Base-by-base conservation (phyloP, 1,284 basidiomycete genomes). In the Anthracocystis walkeri region DNA sequence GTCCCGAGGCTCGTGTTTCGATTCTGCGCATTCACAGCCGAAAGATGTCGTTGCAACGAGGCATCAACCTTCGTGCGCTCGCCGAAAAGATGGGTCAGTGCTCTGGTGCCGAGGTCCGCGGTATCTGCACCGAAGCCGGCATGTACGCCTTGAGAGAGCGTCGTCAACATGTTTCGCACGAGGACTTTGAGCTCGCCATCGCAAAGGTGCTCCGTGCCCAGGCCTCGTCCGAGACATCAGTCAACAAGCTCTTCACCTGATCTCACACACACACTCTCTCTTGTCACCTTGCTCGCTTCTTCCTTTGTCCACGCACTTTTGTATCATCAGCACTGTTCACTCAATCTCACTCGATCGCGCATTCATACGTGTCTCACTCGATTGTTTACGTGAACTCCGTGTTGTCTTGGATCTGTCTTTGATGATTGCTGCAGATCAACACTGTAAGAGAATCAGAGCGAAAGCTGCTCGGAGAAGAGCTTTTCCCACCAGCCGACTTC, bases 1-100 rank as follows among this genome's bases (percentile, higher is more conserved):
- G 96, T 10, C 96, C 95, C 1, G 95, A 98, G 86, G 96, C 96
- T 7, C 92, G 96, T 80, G 93, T 98, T 46, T 93, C 94, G 25
- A 99, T 99, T 86, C 89, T 99, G 51, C 92, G 95, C 58, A 98
- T 98, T 77, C 96, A 99, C 86, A 97, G 94, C 41, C 90, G 96
- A 79, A 98, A 99, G 92, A 99, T 98, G 97, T 97, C 95, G 6
- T 88, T 99, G 46, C 95, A 98, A 87, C 90, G 96, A 67, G 96
- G 96, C 6, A 98, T 99, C 87, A 96, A 99, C 87, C 89, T 98
- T 29, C 92, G 94, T 35, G 91, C 92, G 1, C 89, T 98, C 16
- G 96, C 96, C 0, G 96, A 98, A 86, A 98, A 98, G 89, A 99
- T 98, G 96, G 96, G 96, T 3, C 93, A 96, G 83, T 97, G 95